phyloP scores from a whole-genome alignment of 2,329 filamentous ascomycete species.

The Ophioceras dolichostomum region DNA sequence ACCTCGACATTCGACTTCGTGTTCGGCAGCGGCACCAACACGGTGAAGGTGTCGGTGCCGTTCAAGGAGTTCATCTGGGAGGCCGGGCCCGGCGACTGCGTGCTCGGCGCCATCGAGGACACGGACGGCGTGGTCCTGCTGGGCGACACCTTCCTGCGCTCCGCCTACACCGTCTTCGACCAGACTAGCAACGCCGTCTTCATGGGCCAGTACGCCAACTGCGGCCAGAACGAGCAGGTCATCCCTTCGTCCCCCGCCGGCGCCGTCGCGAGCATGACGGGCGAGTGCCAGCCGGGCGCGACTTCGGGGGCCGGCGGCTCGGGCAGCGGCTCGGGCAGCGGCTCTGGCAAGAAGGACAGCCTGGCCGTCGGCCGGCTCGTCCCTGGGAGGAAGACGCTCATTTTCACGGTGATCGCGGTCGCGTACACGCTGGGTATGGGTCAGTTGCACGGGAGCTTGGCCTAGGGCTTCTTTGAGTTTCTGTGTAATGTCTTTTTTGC shows the following conservation, averaged over 20 bases:
- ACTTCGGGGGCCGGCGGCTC: too few relatives aligned
- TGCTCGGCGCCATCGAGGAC: constrained; percentile 20
- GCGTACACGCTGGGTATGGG: too few relatives aligned
- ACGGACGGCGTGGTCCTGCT: constrained; percentile 13
- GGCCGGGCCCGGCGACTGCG: constrained; percentile 22
- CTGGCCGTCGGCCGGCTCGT: too few relatives aligned
- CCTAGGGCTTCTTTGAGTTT: too few relatives aligned
- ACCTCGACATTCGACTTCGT: constrained; percentile 33
- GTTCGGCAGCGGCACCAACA: constrained; percentile 25
- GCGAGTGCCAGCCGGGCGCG: constrained; percentile 9
- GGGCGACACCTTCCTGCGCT: constrained; percentile 18
- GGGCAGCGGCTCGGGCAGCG: neutral
- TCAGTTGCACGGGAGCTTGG: too few relatives aligned
- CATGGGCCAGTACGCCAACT: constrained; percentile 18
- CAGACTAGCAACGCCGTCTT: constrained; percentile 17
- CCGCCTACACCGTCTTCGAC: constrained; percentile 19
- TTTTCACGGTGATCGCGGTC: too few relatives aligned
- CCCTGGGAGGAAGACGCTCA: too few relatives aligned
- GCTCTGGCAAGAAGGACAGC: constrained; percentile 6
- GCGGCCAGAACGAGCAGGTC: constrained; percentile 14
- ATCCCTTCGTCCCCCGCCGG: constrained; percentile 9
- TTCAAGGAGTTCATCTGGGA: constrained; percentile 38
- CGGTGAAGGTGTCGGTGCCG: constrained; percentile 23
- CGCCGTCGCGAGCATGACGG: constrained; percentile 6
- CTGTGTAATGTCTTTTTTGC: too few relatives aligned